Conservation (phyloP, 176 grass and related monocot species). For the Chloris gayana region DNA sequence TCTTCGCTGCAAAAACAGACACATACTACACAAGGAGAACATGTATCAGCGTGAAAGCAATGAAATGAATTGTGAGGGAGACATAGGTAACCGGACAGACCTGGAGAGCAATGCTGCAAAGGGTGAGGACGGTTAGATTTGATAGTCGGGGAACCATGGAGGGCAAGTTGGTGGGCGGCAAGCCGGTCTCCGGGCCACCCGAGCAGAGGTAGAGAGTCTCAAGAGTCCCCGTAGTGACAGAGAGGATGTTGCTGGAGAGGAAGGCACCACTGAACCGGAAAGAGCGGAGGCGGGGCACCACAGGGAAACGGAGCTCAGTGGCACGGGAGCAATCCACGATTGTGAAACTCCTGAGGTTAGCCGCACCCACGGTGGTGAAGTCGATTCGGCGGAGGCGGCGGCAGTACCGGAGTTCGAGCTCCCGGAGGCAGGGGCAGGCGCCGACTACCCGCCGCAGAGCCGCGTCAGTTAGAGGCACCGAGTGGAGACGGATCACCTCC, state of each 20-base stretch:
- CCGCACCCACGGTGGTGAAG: constrained; percentile 43
- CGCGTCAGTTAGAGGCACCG: constrained; percentile 57
- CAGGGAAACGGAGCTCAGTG: constrained; percentile 49
- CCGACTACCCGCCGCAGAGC: constrained; percentile 61
- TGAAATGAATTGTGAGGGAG: constrained; percentile 10
- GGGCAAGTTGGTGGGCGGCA: constrained; percentile 58
- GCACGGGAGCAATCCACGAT: constrained; percentile 76
- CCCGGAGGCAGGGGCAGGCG: constrained; percentile 65
- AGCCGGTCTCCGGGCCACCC: constrained; percentile 42
- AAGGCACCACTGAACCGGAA: constrained; percentile 72
- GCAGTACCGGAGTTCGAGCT: constrained; percentile 68
- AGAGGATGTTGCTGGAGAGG: constrained; percentile 55
- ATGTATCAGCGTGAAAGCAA: constrained; percentile 34
- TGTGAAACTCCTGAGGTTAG: constrained; percentile 69
- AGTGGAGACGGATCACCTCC: constrained; percentile 69
- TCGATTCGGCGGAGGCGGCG: constrained; percentile 62
- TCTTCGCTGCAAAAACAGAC: constrained; percentile 41
- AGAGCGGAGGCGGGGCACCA: constrained; percentile 50
- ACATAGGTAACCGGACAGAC: constrained; percentile 29
- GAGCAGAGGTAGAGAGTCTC: constrained; percentile 73
- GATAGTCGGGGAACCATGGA: constrained; percentile 37
- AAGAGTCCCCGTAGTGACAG: constrained; percentile 5
- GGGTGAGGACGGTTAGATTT: constrained; percentile 68
- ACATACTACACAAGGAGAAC: constrained; percentile 51
- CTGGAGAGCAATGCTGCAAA: constrained; percentile 92